Conservation (phyloP, 2,329 filamentous ascomycete genomes). For the Cercospora beticola region DNA sequence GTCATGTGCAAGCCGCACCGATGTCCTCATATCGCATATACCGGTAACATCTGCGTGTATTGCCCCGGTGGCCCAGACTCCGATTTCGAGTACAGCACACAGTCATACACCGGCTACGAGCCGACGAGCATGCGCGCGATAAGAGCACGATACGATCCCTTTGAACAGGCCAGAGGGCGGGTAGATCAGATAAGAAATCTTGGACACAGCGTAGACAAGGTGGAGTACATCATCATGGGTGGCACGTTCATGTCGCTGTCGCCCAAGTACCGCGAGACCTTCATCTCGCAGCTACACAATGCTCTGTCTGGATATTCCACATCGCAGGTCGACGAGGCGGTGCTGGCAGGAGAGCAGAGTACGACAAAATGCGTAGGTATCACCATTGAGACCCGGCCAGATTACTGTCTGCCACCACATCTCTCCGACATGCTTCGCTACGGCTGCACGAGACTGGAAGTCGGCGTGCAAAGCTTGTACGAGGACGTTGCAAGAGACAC, state of each 20-base stretch:
- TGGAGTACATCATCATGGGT: conserved; percentile 99
- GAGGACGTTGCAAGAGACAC: conserved; percentile 98
- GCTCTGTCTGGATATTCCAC: conserved; percentile 95
- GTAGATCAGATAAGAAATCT: conserved; percentile 96
- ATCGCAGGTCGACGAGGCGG: conserved; percentile 90
- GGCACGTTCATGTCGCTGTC: conserved; percentile 98
- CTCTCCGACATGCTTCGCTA: conserved; percentile 96
- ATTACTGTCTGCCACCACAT: conserved; percentile 96
- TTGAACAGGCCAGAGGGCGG: conserved; percentile 91
- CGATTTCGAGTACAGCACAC: conserved; percentile 98
- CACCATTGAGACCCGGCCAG: conserved; percentile 94
- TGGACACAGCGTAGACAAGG: conserved; percentile 96
- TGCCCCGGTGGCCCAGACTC: conserved; percentile 96
- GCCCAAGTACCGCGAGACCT: conserved; percentile 84
- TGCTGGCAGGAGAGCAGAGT: conserved; percentile 91
- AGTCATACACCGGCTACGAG: conserved; percentile 98
- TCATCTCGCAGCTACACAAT: conserved; percentile 95
- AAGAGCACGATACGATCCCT: conserved; percentile 92
- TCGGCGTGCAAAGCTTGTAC: conserved; percentile 94
- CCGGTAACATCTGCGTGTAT: conserved; percentile 98
- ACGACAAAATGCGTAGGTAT: conserved; percentile 98
- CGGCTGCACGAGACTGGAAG: conserved; percentile 88
- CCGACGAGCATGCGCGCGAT: conserved; percentile 98
- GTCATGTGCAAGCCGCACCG: conserved; percentile 99
- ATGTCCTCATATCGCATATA: conserved; percentile 97